Evolutionary conservation across 2,329 filamentous ascomycete species (phyloP), one percentile per base, ranked within the genome.

Genomic region (Aspergillus sp.): DNA sequence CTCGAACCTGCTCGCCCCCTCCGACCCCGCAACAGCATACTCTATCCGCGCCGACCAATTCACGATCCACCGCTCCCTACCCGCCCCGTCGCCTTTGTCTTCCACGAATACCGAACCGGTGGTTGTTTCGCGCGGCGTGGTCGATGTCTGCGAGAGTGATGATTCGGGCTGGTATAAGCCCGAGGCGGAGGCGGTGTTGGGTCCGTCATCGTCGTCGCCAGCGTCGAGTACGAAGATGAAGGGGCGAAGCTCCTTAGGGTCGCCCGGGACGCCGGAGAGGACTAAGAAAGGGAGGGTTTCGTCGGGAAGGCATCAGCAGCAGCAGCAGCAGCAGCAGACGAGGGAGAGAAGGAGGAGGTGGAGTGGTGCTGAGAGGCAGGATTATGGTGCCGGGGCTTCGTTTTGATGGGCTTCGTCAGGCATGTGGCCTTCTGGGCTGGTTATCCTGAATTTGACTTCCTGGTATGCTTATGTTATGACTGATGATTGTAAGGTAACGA

Each of bases 1-100:
- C 26, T 64, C 73, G 7, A 72, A 72, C 42, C 64, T 76, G 2
- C 64, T 76, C 42, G 64, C 70, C 3, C 65, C 68, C 5, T 66
- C 67, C 11, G 66, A 72, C 48, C 62, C 65, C 0, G 47, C 59
- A 5, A 51, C 62, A 6, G 69, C 69, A n/a, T 64, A 67, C 2
- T 62, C 66, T 9, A 61, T 73, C 11, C 66, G 67, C 43, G 67
- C 64, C 4, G 68, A 68, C 13, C 61, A 66, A 9, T 71, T 71
- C 50, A 62, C 63, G 3, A 57, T 71, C 2, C 66, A 61, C 24
- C 62, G 55, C 12, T 39, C 24, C 5, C 22, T 6, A 13, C n/a
- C 39, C 15, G 32, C 32, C 1, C 53, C 52, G 2, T 38, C 56
- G 8, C 26, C 55, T 20, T n/a, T 54, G 3, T 30, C 54, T 5